Base-by-base conservation (phyloP, 306 rosid genomes). In the Dalbergia cochinchinensis region DNA sequence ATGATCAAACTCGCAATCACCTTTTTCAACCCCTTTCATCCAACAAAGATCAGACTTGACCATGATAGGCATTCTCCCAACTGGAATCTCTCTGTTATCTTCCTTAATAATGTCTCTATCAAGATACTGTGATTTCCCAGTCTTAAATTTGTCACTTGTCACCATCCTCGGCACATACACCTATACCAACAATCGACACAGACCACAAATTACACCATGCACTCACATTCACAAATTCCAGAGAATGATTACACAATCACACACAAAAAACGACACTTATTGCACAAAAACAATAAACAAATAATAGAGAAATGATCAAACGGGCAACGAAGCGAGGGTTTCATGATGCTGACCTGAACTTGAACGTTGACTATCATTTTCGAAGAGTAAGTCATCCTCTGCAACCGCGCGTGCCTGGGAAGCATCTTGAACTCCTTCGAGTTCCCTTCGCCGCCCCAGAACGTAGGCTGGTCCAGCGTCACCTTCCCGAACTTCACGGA, bases 31-130 rank as follows among this genome's bases (percentile, higher is more conserved):
- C 7, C 55, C 97, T 70, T 88, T 95, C 98, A 86, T 90, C 94
- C 96, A 91, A 68, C 99, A 95, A 12, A 95, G 72, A 83, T 95
- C 89, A 53, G 99, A 93, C 83, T 81, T 95, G 37, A 95, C 98
- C 99, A 95, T 95, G 35, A 95, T 95, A 63, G 99, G 98, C 76
- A 95, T 60, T 63, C 92, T 90, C 37, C 99, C 99, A 22, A 93
- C 83, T 13, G 84, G 81, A 5, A 91, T 77, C 34, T 91, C 97
- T 81, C 94, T 89, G 57, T 16, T 65, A 0, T 91, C 96, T 7
- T 83, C 77, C 72, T 35, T 82, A 4, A 84, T 0, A 59, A 37
- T 31, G 7, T 82, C 71, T 60, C 35, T 88, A 13, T 91, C 94
- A n/a, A 91, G 65, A 51, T 31, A 83, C 54, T 89, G 85, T 42